Evolutionary conservation across 2,329 filamentous ascomycete genomes (phyloP).

Genomic region (Triangularia verruculosa): DNA sequence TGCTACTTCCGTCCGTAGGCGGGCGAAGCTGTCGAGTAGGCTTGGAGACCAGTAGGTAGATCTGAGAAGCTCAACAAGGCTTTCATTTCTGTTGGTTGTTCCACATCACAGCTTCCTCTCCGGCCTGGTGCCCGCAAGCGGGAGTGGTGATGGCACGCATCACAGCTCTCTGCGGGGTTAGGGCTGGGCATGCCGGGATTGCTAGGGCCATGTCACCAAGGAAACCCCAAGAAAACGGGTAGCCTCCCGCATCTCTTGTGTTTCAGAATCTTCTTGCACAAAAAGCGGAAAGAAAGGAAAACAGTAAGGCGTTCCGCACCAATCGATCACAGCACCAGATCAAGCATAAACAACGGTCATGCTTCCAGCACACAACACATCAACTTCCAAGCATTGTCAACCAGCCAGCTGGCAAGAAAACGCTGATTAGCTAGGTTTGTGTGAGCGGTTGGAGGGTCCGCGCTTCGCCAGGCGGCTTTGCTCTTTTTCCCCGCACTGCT

Average conservation of each 20-base stretch:
- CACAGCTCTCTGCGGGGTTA: not conserved
- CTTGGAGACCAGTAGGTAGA: not conserved
- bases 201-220: not conserved
- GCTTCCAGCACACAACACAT: not conserved
- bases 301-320: not conserved
- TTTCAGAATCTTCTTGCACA: not conserved
- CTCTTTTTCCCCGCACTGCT: slow-evolving; percentile 5
- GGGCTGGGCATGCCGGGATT: not conserved
- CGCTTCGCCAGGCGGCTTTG: not conserved
- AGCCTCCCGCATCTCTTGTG: not conserved
- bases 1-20: not conserved
- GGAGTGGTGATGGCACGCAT: not conserved
- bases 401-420: not conserved
- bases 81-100: not conserved
- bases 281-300: not conserved
- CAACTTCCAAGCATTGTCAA: not conserved
- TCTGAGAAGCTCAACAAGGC: not conserved
- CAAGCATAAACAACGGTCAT: not conserved
- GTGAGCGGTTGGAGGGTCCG: slow-evolving; percentile 1
- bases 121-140: not conserved
- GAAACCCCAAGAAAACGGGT: not conserved
- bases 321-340: not conserved
- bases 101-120: not conserved
- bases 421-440: not conserved
- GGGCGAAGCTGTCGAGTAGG: not conserved